Base-by-base conservation (phyloP, 2,329 filamentous ascomycete species). In the Pseudogymnoascus sp. region DNA sequence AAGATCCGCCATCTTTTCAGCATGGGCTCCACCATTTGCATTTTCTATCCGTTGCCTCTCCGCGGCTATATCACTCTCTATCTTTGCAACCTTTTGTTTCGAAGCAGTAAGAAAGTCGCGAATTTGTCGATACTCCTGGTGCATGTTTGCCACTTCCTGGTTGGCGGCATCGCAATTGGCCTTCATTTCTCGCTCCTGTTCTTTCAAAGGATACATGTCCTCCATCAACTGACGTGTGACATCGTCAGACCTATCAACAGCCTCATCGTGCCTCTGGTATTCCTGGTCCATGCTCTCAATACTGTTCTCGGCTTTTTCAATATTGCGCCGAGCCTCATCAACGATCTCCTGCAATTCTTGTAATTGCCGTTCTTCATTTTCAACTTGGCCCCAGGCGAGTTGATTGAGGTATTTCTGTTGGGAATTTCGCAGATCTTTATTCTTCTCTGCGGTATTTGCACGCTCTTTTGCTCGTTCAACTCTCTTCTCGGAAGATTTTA, bases 361-460 rank as follows among this genome's bases (percentile, higher is more conserved):
- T 0, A 87, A 71, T 2, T 76, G 70, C 37, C 74, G 77, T 74
- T 97, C 93, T 73, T 90, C 82, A 63, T 91, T 86, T 59, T 87
- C 84, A 1, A 97, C 92, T 71, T 96, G 90, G 23, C 86, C 84
- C 95, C 95, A 99, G n/a, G 89, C 87, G 66, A 91, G 79, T 76
- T 96, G 89, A 16, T 83, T 80, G 46, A 81, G 77, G 50, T 89
- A 79, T 23, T 84, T 79, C 36, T 80, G 80, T 56, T 86, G 81
- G 64, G 84, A 85, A 18, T 81, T 78, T 37, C 86, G 82, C 69
- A 96, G 81, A 12, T 81, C 81, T 56, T 87, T 80, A 62, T 90
- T 87, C 65, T 87, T 85, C 62, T 88, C 82, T 0, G 89, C 85
- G 1, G 85, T 77, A 62, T 88, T 84, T 23, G 88, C 82, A 65